Conservation (phyloP, 768 basidiomycete species). For the Tylopilus felleus region DNA sequence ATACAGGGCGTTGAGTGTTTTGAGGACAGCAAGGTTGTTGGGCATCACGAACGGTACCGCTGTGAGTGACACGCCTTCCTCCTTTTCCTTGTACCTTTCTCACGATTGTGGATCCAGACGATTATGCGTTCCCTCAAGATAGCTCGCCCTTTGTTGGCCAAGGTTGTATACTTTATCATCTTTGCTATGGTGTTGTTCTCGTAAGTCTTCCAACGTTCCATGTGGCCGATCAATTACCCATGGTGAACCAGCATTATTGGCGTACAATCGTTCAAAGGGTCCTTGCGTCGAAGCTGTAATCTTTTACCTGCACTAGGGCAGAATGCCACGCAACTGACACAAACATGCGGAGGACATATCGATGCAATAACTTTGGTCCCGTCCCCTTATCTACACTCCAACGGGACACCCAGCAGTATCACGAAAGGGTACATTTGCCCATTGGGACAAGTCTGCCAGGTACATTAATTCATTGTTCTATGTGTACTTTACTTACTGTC, state of each 20-base stretch:
- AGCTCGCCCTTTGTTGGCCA: constrained; percentile 83
- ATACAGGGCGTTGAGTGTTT: constrained; percentile 84
- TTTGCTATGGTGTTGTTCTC: constrained; percentile 90
- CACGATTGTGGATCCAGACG: constrained; percentile 40
- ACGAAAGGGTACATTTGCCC: constrained; percentile 91
- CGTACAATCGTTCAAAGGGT: constrained; percentile 91
- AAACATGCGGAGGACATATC: constrained; percentile 80
- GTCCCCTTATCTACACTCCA: constrained; percentile 39
- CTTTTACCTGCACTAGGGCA: constrained; percentile 56
- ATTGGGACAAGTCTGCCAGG: constrained; percentile 77
- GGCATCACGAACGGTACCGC: constrained; percentile 91
- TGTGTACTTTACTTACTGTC: background rate
- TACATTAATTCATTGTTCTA: constrained; percentile 28
- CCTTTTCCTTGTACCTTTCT: constrained; percentile 3
- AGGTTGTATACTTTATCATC: constrained; percentile 86
- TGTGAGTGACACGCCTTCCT: constrained; percentile 40
- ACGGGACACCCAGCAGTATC: constrained; percentile 36
- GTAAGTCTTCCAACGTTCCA: constrained; percentile 37
- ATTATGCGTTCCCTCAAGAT: constrained; percentile 92
- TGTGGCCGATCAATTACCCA: background rate
- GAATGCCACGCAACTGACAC: constrained; percentile 42
- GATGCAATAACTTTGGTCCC: constrained; percentile 51
- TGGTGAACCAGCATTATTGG: constrained; percentile 64
- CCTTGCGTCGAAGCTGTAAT: constrained; percentile 63
- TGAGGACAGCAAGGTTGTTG: constrained; percentile 78